Conservation (phyloP, 257 asterid genomes). For the Solanum ossicruentum region DNA sequence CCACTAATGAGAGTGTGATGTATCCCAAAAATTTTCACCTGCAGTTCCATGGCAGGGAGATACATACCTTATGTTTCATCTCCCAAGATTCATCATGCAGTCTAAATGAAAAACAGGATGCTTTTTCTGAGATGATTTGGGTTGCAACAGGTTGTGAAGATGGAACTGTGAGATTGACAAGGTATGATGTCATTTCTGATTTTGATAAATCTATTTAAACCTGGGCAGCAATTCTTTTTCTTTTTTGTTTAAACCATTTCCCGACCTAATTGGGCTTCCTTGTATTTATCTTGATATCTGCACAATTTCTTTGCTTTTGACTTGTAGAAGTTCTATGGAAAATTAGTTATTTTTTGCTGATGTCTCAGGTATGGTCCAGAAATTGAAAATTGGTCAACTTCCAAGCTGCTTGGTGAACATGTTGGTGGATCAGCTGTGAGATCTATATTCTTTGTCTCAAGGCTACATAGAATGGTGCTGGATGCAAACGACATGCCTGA, state of each 20-base stretch:
- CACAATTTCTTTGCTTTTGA: background rate
- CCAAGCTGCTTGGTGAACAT: constrained; percentile 88
- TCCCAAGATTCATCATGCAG: constrained; percentile 17
- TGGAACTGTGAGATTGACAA: constrained; percentile 90
- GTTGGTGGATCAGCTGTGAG: constrained; percentile 98
- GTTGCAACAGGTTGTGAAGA: constrained; percentile 96
- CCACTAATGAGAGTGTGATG: constrained; percentile 35
- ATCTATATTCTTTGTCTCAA: constrained; percentile 60
- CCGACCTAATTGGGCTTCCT: background rate
- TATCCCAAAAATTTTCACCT: constrained; percentile 77
- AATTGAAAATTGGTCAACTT: constrained; percentile 54
- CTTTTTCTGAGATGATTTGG: constrained; percentile 38
- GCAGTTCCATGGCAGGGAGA: constrained; percentile 97
- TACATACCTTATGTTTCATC: constrained; percentile 73
- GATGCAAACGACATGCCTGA: constrained; percentile 20
- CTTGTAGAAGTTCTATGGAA: background rate
- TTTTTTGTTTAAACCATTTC: background rate
- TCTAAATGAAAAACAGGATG: constrained; percentile 25
- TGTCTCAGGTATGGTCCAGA: constrained; percentile 56
- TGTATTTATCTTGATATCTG: background rate
- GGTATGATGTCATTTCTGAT: constrained; percentile 26
- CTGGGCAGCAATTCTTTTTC: background rate
- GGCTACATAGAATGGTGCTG: constrained; percentile 32
- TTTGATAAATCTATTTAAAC: background rate
- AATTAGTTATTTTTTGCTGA: background rate